phyloP scores from a whole-genome alignment of 2,329 filamentous ascomycete species.

The Fusarium albosuccineum region DNA sequence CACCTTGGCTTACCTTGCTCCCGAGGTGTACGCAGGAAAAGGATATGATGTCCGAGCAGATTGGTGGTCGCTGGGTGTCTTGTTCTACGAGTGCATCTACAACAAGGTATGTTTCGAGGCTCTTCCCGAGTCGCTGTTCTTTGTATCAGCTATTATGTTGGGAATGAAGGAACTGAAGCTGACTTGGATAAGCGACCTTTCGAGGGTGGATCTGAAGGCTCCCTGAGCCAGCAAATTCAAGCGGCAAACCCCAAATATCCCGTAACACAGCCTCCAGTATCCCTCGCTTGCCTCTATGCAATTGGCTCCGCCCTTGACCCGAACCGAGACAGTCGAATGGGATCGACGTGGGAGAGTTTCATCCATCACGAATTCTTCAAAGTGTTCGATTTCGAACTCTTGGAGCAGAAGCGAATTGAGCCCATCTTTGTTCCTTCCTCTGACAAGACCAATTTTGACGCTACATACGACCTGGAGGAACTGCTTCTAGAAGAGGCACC shows the following conservation, averaged over 20 bases:
- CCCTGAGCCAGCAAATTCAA: slow-evolving; percentile 83
- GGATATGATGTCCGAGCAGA: slow-evolving; percentile 93
- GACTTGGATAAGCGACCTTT: slow-evolving; percentile 79
- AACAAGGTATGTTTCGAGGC: slow-evolving; percentile 79
- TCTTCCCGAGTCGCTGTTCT: slow-evolving; percentile 39
- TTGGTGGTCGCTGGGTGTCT: slow-evolving; percentile 98
- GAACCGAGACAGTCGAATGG: slow-evolving; percentile 84
- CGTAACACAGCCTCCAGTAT: slow-evolving; percentile 92
- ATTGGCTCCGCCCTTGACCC: slow-evolving; percentile 86
- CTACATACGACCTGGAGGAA: slow-evolving; percentile 97
- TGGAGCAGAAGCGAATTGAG: slow-evolving; percentile 89
- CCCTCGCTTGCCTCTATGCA: slow-evolving; percentile 87
- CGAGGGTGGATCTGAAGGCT: slow-evolving; percentile 87
- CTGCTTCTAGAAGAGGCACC: slow-evolving; percentile 93
- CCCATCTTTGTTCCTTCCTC: slow-evolving; percentile 94
- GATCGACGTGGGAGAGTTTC: slow-evolving; percentile 88
- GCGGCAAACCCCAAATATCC: slow-evolving; percentile 88
- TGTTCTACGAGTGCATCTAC: slow-evolving; percentile 99
- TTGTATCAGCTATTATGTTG: not conserved
- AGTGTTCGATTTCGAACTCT: slow-evolving; percentile 82
- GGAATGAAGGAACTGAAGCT: slow-evolving; percentile 14
- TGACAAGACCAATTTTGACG: slow-evolving; percentile 99
- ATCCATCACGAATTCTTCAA: slow-evolving; percentile 91
- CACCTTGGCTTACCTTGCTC: slow-evolving; percentile 93
- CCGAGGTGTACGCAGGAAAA: slow-evolving; percentile 91